phyloP scores from a whole-genome alignment of 2,329 filamentous ascomycete species.

The Coniochaeta pulveracea region DNA sequence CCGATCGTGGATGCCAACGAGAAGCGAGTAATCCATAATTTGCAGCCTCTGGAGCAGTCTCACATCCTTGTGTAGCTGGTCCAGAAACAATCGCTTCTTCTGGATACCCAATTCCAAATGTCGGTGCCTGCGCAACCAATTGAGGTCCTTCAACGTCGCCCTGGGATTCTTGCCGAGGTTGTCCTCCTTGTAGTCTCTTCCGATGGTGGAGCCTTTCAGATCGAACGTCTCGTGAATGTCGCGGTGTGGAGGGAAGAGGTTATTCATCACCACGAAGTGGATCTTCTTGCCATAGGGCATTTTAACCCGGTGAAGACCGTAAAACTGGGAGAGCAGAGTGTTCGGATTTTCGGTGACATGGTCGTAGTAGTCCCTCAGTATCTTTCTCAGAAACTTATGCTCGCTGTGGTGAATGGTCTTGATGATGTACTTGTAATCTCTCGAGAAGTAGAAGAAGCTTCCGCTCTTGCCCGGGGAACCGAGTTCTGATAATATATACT shows the following conservation, averaged over 20 bases:
- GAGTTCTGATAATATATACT: constrained; percentile 95
- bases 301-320: constrained; percentile 93
- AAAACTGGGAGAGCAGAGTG: constrained; percentile 94
- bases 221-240: constrained; percentile 98
- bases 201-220: constrained; percentile 90
- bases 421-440: constrained; percentile 99
- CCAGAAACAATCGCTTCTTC: constrained; percentile 80
- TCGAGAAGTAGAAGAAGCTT: constrained; percentile 98
- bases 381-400: constrained; percentile 75
- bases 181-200: constrained; percentile 82
- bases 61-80: constrained; percentile 83
- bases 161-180: constrained; percentile 79
- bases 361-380: constrained; percentile 83
- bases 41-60: constrained; percentile 74
- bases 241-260: constrained; percentile 91
- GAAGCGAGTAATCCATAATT: constrained; percentile 97
- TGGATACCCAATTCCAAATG: constrained; percentile 79
- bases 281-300: constrained; percentile 97
- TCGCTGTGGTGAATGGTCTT: constrained; percentile 97
- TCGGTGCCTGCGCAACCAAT: constrained; percentile 81
- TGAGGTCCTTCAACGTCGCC: constrained; percentile 90
- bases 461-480: constrained; percentile 96
- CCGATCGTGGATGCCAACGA: constrained; percentile 89
- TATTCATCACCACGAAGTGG: constrained; percentile 99
- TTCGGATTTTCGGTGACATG: constrained; percentile 92